A percentile compares a stretch with the other conserved stretches of the same genome.
phyloP scores from a whole-genome alignment of 306 rosid genomes.

The cucumber (Cucumis sativus) region Cucumber_9930_V3 NC_026661.2:15449001-15449500 shows the following conservation, averaged over 20 bases:
- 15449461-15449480: neutral
- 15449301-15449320: conserved; percentile 36
- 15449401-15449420: neutral
- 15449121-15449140: conserved; percentile 63
- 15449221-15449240: conserved; percentile 18
- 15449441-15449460: conserved; percentile 7
- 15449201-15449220: conserved; percentile 15
- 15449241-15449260: conserved; percentile 16
- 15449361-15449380: conserved; percentile 28
- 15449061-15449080: conserved; percentile 77
- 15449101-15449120: conserved; percentile 62
- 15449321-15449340: conserved; percentile 21
- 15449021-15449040: conserved; percentile 78
- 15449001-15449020: conserved; percentile 77
- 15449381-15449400: conserved; percentile 38
- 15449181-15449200: conserved; percentile 36
- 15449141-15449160: conserved; percentile 66
- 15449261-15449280: conserved; percentile 32
- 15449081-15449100: conserved; percentile 76
- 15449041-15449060: conserved; percentile 90
- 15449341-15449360: conserved; percentile 27
- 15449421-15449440: conserved; percentile 5
- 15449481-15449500: neutral
- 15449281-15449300: conserved; percentile 43
- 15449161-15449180: conserved; percentile 26